These are phyloP conservation scores for Phyllosticta capitalensis DNA, from an alignment of 2,329 filamentous ascomycete species.

Conservation along the genomic window DNA sequence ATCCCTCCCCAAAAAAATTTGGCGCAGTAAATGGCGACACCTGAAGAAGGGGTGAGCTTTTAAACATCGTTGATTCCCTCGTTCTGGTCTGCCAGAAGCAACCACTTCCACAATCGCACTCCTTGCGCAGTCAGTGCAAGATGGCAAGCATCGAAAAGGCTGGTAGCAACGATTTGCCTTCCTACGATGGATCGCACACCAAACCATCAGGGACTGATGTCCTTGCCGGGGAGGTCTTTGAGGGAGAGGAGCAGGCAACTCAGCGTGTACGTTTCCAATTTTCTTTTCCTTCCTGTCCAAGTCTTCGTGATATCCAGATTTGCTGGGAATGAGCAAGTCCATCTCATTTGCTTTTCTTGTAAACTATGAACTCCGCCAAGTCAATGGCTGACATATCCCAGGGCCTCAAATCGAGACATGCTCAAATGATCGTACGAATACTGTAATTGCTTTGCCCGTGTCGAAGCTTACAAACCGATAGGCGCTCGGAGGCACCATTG, in stretches of 20 bases:
- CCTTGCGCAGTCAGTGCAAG: background rate
- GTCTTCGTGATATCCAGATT: too few relatives aligned
- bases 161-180: background rate
- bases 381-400: background rate
- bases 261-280: slow-evolving; percentile 1
- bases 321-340: too few relatives aligned
- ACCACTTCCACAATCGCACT: background rate
- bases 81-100: background rate
- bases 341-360: too few relatives aligned
- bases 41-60: background rate
- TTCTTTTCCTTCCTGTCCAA: too few relatives aligned
- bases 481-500: slow-evolving; percentile 15
- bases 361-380: background rate
- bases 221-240: slow-evolving; percentile 8
- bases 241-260: slow-evolving; percentile 2
- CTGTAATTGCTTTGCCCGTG: background rate
- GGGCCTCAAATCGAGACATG: slow-evolving; percentile 15
- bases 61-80: background rate
- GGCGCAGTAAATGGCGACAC: background rate
- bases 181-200: background rate
- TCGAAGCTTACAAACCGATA: background rate
- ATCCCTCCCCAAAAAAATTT: background rate
- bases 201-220: background rate
- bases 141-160: background rate
- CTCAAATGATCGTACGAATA: slow-evolving; percentile 16